Base-by-base conservation (phyloP, 2,329 filamentous ascomycete species). In the Nigrospora oryzae region DNA sequence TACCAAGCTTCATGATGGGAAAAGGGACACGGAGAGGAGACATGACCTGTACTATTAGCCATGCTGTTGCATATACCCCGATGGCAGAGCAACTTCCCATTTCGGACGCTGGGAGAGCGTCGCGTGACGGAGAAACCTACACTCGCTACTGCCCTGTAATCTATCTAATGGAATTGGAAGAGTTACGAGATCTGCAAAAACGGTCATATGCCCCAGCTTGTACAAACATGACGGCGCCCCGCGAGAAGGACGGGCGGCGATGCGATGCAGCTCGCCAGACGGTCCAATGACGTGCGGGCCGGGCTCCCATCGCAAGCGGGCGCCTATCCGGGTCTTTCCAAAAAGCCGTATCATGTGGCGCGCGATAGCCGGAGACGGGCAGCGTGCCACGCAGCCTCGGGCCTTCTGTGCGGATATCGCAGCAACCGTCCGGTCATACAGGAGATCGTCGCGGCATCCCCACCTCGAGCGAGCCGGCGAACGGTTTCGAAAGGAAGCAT, bases 61-160 rank as follows among this genome's bases (percentile, higher is more conserved):
- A 36, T 32, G 17, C 28, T 40, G 16, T 19, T 46, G 46, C 43
- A 48, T 48, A 48, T 48, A 48, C 37, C 40, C 36, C 30, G 38
- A 40, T 16, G 46, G 46, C 46, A 48, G 43, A 46, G 46, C 46
- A 46, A 31, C 41, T 33, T 43, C 34, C 40, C n/a, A 5, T 42
- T 38, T 38, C n/a, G 17, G 40, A 35, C 31, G 32, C 37, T 43
- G 36, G 38, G 19, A 42, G 10, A 43, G 23, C 31, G 43, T 45
- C 43, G 38, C 32, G 35, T 44, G 46, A 47, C 34, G 32, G 16
- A 40, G 43, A 48, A 36, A 16, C 38, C 41, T 43, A 48, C 46
- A 48, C 43, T 48, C 46, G 46, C 46, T 48, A 48, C 43, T 48
- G 46, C 43, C 46, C 36, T 48, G 43, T 48, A 48, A 36, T 42